Base-by-base conservation (phyloP, 768 basidiomycete genomes). In the Daedalea quercina region DNA sequence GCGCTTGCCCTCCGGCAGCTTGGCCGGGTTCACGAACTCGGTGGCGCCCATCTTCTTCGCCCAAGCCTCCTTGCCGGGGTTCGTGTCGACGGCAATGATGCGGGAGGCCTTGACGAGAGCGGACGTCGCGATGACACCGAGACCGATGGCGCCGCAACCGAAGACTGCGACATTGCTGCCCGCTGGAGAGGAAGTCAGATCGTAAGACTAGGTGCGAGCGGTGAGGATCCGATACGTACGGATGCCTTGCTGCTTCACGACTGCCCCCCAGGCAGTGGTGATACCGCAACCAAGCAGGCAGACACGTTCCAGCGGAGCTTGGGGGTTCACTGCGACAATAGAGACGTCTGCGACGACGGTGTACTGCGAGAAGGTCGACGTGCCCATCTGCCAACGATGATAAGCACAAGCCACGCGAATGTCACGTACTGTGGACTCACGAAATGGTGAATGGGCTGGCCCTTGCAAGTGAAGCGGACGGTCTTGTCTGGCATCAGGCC, bases 291-390 rank as follows among this genome's bases (percentile, higher is more conserved):
- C 95, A 13, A 99, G 82, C 28, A 99, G 78, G 71, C 96, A 98
- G n/a, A 94, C 92, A 65, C 93, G 96, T 25, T 97, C 88, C 13
- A 99, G 79, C 9, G 93, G 92, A 1, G 96, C 96, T 55, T 79
- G 73, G 55, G 81, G 77, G 72, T 85, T 84, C 54, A 99, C 85
- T 15, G 91, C 83, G 49, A 98, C 96, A 23, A 99, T 90, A 19
- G 94, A 98, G 43, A 94, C 94, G 59, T 99, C 94, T 44, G 93
- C 90, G 2, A 99, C 93, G 54, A 99, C 96, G 8, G 96, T 96
- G 76, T 98, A 99, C 68, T 98, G 94, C n/a, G 95, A 96, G 76
- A 99, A 99, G 2, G 96, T 95, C 28, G 95, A 98, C 24, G 88
- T 92, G 41, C 96, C 96, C 96, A 98, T 99, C 94, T 96, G 15